Conservation (phyloP, 345 rosid genomes). For the Eucalyptus rudis region DNA sequence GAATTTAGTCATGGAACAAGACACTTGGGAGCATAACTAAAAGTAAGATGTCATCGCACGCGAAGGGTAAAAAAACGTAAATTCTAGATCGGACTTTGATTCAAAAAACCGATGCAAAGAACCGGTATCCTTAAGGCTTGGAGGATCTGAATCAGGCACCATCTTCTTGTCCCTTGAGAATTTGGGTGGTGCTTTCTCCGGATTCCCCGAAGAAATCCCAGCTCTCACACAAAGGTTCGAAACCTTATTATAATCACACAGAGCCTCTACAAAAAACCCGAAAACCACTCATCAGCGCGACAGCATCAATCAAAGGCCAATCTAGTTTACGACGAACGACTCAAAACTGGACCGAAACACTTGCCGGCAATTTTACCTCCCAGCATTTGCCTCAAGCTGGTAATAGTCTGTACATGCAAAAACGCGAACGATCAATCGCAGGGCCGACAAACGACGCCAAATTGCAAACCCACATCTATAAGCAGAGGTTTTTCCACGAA, state of each 20-base stretch:
- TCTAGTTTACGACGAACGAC: neutral
- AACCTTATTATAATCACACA: neutral
- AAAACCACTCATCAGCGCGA: neutral
- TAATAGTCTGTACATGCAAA: neutral
- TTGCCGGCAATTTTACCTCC: slow-evolving; percentile 20
- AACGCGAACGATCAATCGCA: neutral
- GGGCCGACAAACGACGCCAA: neutral
- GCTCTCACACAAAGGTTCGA: slow-evolving; percentile 4
- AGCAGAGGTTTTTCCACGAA: too few species aligned
- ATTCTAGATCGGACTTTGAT: slow-evolving; percentile 25
- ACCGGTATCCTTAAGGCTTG: slow-evolving; percentile 32
- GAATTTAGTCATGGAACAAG: neutral
- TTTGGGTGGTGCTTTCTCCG: slow-evolving; percentile 11
- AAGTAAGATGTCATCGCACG: neutral
- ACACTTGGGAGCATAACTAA: neutral
- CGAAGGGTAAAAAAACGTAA: neutral
- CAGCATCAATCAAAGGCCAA: neutral
- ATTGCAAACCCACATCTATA: too few species aligned
- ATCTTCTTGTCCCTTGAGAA: slow-evolving; percentile 38
- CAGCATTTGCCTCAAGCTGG: neutral
- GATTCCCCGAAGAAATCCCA: slow-evolving; percentile 4
- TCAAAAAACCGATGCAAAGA: slow-evolving; percentile 48
- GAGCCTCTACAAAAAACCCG: neutral
- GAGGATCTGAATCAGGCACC: slow-evolving; percentile 80
- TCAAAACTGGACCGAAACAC: neutral